Evolutionary conservation across 345 rosid genomes (phyloP).

Genomic region (Punica granatum): DNA sequence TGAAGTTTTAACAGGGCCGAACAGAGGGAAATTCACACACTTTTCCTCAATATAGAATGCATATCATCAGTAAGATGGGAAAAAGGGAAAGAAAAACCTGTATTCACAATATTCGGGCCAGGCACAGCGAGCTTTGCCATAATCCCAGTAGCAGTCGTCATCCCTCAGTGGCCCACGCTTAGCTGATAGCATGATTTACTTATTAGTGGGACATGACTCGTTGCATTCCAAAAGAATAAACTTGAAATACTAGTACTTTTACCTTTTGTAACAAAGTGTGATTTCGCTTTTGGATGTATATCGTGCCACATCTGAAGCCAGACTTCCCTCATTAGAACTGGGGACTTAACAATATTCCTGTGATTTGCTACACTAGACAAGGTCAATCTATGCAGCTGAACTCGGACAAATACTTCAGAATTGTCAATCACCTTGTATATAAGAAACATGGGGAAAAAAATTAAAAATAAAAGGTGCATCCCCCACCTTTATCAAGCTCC

Average conservation of each 20-base stretch:
- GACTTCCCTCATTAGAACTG: conserved; percentile 89
- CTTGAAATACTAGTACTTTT: neutral
- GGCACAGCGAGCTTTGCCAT: conserved; percentile 94
- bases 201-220: neutral
- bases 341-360: conserved; percentile 90
- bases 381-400: conserved; percentile 7
- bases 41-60: neutral
- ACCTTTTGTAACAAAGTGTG: conserved; percentile 91
- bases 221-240: neutral
- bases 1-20: neutral
- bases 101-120: conserved; percentile 95
- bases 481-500: conserved; percentile 93
- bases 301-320: conserved; percentile 99
- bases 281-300: conserved; percentile 50
- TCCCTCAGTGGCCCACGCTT: conserved; percentile 92
- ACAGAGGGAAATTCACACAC: neutral
- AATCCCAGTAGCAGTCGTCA: conserved; percentile 97
- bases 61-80: neutral
- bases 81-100: conserved; percentile 32
- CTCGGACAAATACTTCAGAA: neutral
- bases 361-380: conserved; percentile 68
- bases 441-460: neutral
- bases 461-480: neutral
- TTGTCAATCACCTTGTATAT: neutral
- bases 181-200: conserved; percentile 28